These are phyloP conservation scores for Nasturtium officinale DNA, from an alignment of 345 rosid genomes.

Conservation along the genomic window DNA sequence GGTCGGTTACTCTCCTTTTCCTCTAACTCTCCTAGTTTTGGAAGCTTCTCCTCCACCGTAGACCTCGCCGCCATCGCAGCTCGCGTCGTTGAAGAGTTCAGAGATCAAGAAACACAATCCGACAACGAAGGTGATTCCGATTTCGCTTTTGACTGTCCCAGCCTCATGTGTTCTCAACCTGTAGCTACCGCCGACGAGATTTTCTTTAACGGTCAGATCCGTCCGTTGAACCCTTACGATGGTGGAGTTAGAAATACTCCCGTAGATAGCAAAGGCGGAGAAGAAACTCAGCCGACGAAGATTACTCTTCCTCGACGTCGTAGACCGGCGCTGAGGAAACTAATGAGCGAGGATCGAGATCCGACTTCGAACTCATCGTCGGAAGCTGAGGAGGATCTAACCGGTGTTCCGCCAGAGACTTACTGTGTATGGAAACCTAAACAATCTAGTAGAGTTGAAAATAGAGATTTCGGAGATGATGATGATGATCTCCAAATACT, in stretches of 20 bases:
- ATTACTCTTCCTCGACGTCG: conserved; percentile 34
- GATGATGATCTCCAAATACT: background rate
- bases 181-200: conserved; percentile 63
- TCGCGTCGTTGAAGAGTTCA: conserved; percentile 52
- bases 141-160: conserved; percentile 52
- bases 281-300: conserved; percentile 32
- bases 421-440: conserved; percentile 83
- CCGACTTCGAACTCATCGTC: conserved; percentile 48
- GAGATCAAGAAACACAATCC: conserved; percentile 32
- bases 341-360: conserved; percentile 62
- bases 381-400: conserved; percentile 64
- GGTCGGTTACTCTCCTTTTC: conserved; percentile 50
- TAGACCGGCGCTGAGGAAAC: conserved; percentile 53
- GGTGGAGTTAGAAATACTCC: conserved; percentile 15
- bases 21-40: conserved; percentile 50
- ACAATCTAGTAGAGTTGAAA: background rate
- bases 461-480: background rate
- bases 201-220: conserved; percentile 65
- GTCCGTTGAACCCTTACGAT: conserved; percentile 56
- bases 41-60: conserved; percentile 46
- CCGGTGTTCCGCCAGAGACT: conserved; percentile 49
- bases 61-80: conserved; percentile 56
- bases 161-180: conserved; percentile 38
- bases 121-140: conserved; percentile 47
- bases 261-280: background rate